A percentile compares a stretch with the other conserved stretches of the same genome.
phyloP scores from a whole-genome alignment of 768 basidiomycete species.

The Auriscalpium microsporum region DNA sequence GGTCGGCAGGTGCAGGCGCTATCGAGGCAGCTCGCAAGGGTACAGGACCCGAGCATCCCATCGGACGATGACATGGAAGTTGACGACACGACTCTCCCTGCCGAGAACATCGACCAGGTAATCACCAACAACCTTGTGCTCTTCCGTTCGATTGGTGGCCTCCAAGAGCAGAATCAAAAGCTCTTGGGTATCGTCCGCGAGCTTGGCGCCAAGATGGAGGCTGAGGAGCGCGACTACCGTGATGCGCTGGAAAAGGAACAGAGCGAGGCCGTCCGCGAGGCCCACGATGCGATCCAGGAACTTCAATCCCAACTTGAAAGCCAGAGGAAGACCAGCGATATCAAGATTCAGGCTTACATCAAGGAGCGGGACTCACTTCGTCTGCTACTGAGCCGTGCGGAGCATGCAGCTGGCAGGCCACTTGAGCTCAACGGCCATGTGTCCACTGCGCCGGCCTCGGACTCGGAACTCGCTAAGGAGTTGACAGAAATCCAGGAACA shows the following conservation, averaged over 20 bases:
- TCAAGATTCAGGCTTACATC: conserved; percentile 69
- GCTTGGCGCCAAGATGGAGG: conserved; percentile 78
- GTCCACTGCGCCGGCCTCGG: conserved; percentile 2
- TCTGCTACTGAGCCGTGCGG: conserved; percentile 55
- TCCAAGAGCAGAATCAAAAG: conserved; percentile 92
- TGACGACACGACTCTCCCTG: conserved; percentile 35
- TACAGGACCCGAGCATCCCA: conserved; percentile 76
- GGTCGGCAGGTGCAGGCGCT: conserved; percentile 68
- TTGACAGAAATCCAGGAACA: conserved; percentile 68
- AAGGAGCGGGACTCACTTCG: conserved; percentile 85
- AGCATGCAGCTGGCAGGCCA: conserved; percentile 22
- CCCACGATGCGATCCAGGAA: conserved; percentile 77
- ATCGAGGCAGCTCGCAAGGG: conserved; percentile 70
- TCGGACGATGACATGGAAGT: conserved; percentile 50
- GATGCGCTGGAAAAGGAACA: conserved; percentile 67
- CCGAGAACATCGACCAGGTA: conserved; percentile 60
- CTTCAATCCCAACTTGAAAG: conserved; percentile 71
- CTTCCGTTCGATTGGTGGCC: conserved; percentile 66
- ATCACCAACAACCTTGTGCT: conserved; percentile 86
- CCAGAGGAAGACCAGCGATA: conserved; percentile 62
- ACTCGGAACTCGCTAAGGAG: conserved; percentile 43
- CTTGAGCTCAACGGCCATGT: conserved; percentile 18
- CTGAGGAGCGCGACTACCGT: conserved; percentile 69
- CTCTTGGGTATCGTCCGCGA: conserved; percentile 77
- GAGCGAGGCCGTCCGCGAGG: conserved; percentile 74